Evolutionary conservation across 306 rosid species (phyloP).

Genomic region (Mimosa pudica): DNA sequence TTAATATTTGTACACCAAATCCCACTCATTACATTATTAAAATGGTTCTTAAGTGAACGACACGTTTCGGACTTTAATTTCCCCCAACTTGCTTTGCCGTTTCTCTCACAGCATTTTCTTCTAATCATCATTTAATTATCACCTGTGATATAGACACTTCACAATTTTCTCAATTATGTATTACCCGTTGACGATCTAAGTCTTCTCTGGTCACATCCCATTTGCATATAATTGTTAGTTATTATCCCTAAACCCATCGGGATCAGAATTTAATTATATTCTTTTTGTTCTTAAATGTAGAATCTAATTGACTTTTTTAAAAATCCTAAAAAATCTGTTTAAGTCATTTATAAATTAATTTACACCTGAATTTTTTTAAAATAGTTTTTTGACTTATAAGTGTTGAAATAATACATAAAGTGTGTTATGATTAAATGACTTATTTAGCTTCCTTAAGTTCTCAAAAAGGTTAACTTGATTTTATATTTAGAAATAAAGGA

Average conservation of each 20-base stretch:
- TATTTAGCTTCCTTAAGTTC: too few species aligned
- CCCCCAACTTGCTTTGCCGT: not conserved
- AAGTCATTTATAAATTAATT: too few species aligned
- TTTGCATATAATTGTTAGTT: not conserved
- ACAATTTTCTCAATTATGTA: not conserved
- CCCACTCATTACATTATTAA: not conserved
- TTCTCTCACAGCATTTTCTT: not conserved
- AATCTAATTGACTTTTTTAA: too few species aligned
- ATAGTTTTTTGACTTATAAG: too few species aligned
- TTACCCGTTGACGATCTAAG: constrained; percentile 2
- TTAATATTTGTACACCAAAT: not conserved
- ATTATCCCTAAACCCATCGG: not conserved
- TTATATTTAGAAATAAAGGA: too few species aligned
- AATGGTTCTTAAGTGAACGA: not conserved
- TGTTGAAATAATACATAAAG: too few species aligned
- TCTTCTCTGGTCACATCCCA: not conserved
- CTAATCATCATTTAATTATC: not conserved
- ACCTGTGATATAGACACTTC: not conserved
- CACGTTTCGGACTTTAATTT: not conserved
- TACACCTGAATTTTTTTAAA: too few species aligned
- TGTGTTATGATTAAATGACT: too few species aligned
- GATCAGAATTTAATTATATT: not conserved
- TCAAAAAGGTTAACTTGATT: too few species aligned
- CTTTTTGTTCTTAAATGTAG: too few species aligned
- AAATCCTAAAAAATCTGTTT: too few species aligned